Percentiles rank a stretch among this genome's conserved stretches.
These are phyloP conservation scores for Apostasia shenzhenica DNA, from an alignment of 106 monocot genomes.

Conservation along the genomic window DNA sequence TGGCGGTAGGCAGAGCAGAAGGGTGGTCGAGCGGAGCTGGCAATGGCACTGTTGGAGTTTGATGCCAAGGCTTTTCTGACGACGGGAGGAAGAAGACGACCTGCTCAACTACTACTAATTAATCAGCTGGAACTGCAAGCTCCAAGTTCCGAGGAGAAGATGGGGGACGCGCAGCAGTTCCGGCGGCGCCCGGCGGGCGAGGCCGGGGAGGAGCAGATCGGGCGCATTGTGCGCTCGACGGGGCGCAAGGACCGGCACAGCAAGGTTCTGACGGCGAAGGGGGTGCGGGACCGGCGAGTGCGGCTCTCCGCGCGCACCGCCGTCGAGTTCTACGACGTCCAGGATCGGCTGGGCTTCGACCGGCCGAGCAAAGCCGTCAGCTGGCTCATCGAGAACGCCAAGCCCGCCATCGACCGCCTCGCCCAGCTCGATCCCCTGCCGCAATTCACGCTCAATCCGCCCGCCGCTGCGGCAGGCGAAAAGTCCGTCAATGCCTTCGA, in stretches of 20 bases:
- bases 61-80: too few species aligned
- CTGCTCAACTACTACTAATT: too few species aligned
- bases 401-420: conserved; percentile 68
- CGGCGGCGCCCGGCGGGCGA: too few species aligned
- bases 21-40: too few species aligned
- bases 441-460: background rate
- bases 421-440: conserved; percentile 9
- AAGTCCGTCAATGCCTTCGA: too few species aligned
- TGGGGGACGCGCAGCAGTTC: too few species aligned
- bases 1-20: too few species aligned
- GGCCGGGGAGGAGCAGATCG: background rate
- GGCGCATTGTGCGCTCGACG: conserved; percentile 41
- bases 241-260: conserved; percentile 82
- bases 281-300: conserved; percentile 79
- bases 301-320: conserved; percentile 82
- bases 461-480: background rate
- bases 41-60: too few species aligned
- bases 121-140: too few species aligned
- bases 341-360: conserved; percentile 90
- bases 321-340: conserved; percentile 92
- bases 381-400: conserved; percentile 86
- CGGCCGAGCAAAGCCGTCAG: conserved; percentile 94
- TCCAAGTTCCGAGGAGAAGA: too few species aligned
- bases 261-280: conserved; percentile 86
- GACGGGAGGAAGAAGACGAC: too few species aligned